phyloP scores from a whole-genome alignment of 2,329 filamentous ascomycete species.

The Pseudocercospora eumusae region DNA sequence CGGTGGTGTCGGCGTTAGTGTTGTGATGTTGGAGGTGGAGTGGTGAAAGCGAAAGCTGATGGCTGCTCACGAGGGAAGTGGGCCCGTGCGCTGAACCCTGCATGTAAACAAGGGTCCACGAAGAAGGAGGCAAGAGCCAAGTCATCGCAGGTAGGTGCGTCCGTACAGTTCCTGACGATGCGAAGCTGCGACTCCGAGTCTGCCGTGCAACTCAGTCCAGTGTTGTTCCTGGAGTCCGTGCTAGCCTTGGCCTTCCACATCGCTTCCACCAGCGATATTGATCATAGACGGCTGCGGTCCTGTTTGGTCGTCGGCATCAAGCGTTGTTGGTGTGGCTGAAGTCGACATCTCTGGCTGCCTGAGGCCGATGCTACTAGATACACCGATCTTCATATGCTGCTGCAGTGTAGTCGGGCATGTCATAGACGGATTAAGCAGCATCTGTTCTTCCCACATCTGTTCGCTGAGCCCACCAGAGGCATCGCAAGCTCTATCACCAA shows the following conservation, averaged over 20 bases:
- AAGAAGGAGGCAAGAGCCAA: background rate
- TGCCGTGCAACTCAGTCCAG: background rate
- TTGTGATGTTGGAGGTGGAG: background rate
- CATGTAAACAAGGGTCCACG: background rate
- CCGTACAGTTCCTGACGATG: too few species aligned
- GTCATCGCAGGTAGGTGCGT: background rate
- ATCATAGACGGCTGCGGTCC: background rate
- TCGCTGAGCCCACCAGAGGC: too few species aligned
- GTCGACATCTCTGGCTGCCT: background rate
- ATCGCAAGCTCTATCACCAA: too few species aligned
- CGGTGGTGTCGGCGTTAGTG: background rate
- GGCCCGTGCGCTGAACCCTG: background rate
- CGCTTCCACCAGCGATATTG: background rate
- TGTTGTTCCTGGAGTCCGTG: background rate
- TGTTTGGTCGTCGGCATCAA: background rate
- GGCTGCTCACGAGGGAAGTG: background rate
- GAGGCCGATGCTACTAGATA: background rate
- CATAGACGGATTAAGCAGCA: too few species aligned
- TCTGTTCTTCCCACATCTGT: too few species aligned
- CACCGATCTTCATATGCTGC: too few species aligned
- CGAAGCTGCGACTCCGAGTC: background rate
- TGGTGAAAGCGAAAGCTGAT: background rate
- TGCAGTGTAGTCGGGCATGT: too few species aligned
- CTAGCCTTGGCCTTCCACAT: background rate
- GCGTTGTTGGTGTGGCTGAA: background rate